These are phyloP conservation scores for Coprinopsis marcescibilis DNA, from an alignment of 768 basidiomycete species.

Conservation along the genomic window DNA sequence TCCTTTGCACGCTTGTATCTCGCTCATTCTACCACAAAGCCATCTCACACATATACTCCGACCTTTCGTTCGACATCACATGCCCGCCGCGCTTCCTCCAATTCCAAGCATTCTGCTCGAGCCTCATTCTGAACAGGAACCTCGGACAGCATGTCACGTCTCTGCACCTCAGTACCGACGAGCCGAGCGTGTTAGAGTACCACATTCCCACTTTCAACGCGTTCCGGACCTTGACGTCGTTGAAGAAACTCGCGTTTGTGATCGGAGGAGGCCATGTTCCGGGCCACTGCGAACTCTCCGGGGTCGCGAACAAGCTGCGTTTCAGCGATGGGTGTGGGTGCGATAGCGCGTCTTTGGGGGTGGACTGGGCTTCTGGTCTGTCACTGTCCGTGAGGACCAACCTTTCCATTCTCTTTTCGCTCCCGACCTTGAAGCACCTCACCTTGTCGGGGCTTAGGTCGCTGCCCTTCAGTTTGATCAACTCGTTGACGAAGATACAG, in stretches of 20 bases:
- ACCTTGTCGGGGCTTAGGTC: neutral
- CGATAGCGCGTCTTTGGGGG: neutral
- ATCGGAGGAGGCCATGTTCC: neutral
- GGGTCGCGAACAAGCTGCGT: neutral
- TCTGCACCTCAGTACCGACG: neutral
- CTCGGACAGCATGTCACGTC: neutral
- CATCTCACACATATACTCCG: neutral
- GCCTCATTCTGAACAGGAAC: neutral
- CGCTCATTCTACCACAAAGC: neutral
- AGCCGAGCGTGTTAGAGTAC: neutral
- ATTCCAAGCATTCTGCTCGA: slow-evolving; percentile 1
- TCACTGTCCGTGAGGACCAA: neutral
- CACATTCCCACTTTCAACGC: slow-evolving; percentile 3
- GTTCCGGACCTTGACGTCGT: neutral
- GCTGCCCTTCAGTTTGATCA: neutral
- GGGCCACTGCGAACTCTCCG: neutral
- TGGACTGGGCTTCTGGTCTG: neutral
- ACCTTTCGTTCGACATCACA: neutral
- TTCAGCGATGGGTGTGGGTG: neutral
- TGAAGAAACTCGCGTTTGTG: neutral
- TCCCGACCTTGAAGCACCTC: neutral
- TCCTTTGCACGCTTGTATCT: neutral
- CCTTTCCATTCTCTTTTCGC: neutral
- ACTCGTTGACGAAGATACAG: neutral
- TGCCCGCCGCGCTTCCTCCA: neutral